Percentiles rank a stretch among this genome's conserved stretches.
Conservation (phyloP, 495 filamentous ascomycete genomes). For the Aspergillus bridgeri region DNA sequence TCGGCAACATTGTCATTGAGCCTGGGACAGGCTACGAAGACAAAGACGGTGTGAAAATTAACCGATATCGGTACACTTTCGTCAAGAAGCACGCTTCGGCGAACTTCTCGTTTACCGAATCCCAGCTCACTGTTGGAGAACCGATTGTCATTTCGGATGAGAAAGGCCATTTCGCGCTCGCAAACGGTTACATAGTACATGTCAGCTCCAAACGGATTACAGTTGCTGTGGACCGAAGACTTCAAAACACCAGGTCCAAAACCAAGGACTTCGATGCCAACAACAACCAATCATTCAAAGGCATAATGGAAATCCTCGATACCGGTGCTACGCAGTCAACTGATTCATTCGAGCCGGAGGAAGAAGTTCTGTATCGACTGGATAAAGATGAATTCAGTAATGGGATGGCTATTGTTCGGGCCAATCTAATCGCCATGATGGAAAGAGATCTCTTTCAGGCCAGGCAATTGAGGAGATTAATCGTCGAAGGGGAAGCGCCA, state of each 20-base stretch:
- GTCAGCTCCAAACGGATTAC: slow-evolving; percentile 70
- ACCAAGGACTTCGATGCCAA: slow-evolving; percentile 68
- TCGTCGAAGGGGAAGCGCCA: slow-evolving; percentile 70
- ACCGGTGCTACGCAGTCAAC: slow-evolving; percentile 33
- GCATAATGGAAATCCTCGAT: slow-evolving; percentile 83
- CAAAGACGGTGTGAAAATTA: slow-evolving; percentile 70
- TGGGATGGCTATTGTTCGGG: slow-evolving; percentile 90
- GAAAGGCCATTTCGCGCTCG: slow-evolving; percentile 87
- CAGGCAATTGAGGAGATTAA: slow-evolving; percentile 68
- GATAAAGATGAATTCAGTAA: slow-evolving; percentile 99
- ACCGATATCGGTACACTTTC: slow-evolving; percentile 82
- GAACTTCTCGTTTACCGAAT: slow-evolving; percentile 80
- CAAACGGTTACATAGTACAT: slow-evolving; percentile 82
- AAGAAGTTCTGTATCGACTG: slow-evolving; percentile 71
- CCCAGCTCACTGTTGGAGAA: slow-evolving; percentile 84
- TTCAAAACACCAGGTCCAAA: slow-evolving; percentile 80
- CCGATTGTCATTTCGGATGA: slow-evolving; percentile 97
- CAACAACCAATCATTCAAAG: slow-evolving; percentile 78
- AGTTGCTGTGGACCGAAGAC: slow-evolving; percentile 80
- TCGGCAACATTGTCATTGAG: slow-evolving; percentile 71
- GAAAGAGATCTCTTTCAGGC: slow-evolving; percentile 70
- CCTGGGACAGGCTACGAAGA: slow-evolving; percentile 69
- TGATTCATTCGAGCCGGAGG: slow-evolving; percentile 43
- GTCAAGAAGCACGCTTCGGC: slow-evolving; percentile 57
- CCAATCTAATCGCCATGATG: slow-evolving; percentile 91